A percentile compares a stretch with the other conserved stretches of the same genome.
phyloP scores from a whole-genome alignment of 768 basidiomycete genomes.

The Lactarius sp. region DNA sequence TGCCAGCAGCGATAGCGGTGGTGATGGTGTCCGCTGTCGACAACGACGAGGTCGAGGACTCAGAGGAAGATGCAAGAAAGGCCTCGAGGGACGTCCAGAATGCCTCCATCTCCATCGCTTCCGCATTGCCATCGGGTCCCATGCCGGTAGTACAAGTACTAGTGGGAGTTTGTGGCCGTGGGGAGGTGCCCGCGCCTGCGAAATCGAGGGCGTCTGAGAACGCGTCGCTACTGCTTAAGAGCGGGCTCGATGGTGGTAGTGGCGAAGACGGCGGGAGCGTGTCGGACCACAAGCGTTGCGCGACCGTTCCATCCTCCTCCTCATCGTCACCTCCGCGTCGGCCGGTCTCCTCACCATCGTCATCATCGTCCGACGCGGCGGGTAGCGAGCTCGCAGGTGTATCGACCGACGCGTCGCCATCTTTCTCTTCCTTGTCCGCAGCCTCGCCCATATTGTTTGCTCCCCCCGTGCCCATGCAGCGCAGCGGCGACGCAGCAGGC shows the following conservation, averaged over 20 bases:
- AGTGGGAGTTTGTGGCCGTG: not conserved
- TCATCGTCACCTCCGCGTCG: too few relatives aligned
- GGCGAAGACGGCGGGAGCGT: conserved; percentile 34
- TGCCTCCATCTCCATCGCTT: conserved; percentile 9
- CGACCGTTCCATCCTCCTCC: conserved; percentile 9
- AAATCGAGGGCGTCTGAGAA: conserved; percentile 25
- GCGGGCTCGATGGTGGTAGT: conserved; percentile 34
- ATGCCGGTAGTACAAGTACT: not conserved
- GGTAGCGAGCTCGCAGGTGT: conserved; percentile 44
- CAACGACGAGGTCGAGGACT: too few relatives aligned
- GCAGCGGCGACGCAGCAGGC: conserved; percentile 14
- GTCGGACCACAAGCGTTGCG: conserved; percentile 27
- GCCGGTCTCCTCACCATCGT: too few relatives aligned
- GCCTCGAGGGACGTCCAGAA: conserved; percentile 21
- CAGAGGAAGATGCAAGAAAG: conserved; percentile 9
- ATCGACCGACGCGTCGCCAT: conserved; percentile 33
- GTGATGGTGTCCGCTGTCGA: not conserved
- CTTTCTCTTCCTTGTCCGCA: conserved; percentile 5
- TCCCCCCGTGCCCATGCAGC: not conserved
- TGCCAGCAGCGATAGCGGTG: not conserved
- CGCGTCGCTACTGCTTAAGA: conserved; percentile 30
- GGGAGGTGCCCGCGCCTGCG: not conserved
- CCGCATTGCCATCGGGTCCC: not conserved
- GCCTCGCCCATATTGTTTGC: too few relatives aligned
- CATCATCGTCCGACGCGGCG: conserved; percentile 43